Base-by-base conservation (phyloP, 805 yeast species). In the Maudiozyma barnettii region DNA sequence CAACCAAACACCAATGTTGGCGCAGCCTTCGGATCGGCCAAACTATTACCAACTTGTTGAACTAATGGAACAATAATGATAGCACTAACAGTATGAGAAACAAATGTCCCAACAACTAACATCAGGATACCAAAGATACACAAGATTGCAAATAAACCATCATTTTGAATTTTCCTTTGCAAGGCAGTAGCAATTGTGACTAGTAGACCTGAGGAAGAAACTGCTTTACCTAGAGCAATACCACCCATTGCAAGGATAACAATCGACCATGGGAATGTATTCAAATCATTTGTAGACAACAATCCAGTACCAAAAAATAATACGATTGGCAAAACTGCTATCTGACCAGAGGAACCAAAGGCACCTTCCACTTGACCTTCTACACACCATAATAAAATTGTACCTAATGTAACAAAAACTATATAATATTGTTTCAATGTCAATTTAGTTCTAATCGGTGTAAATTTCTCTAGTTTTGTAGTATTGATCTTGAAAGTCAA, bases 161-260 rank as follows among this genome's bases (percentile, higher is more conserved):
- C 81, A 55, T 86, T 74, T 48, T 74, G 79, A 20, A 91, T 84
- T 52, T 74, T 71, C 19, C 66, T 64, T 60, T 86, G 88, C 51
- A 93, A 78, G 0, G 77, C 69, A 5, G 66, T 59, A 0, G 98
- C 98, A 49, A 90, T 82, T 0, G 93, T 82, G 4, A 79, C 73
- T 49, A 91, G 73, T 52, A 91, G 71, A 0, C 97, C 98, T 0
- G 96, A 88, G 2, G 95, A 83, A 1, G 95, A 79, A 4, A 91
- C 97, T 0, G 95, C 96, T 58, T 85, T 86, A 55, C 99, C 99
- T 43, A 91, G 72, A 1, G 96, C 93, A 47, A 91, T 75, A 54
- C 98, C 98, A 36, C 99, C 99, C 98, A 93, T 91, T 10, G 98
- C 97, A 51, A 91, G 72, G 41, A 90, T 79, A 16, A 93, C 95